Evolutionary conservation across 108 stramenopile species (phyloP).

Genomic region (Skeletonema potamos): DNA sequence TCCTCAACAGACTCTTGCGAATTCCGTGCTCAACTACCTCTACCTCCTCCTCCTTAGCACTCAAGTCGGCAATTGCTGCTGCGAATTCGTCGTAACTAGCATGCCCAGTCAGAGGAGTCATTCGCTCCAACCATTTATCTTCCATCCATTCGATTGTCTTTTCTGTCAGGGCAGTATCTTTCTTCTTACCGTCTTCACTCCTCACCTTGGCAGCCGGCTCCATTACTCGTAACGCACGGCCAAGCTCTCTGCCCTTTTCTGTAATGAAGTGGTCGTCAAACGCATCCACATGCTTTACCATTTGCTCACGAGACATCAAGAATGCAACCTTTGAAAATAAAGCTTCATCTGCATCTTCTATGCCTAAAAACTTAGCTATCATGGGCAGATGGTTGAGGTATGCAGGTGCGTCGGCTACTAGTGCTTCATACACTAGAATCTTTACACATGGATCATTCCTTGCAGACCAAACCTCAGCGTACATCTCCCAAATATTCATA

Average conservation of each 20-base stretch:
- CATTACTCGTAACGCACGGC: neutral
- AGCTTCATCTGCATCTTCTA: neutral
- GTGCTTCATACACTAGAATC: neutral
- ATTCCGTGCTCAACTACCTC: neutral
- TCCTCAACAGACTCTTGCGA: neutral
- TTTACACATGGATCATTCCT: neutral
- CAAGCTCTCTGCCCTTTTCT: neutral
- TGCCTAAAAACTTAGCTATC: neutral
- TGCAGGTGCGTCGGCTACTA: neutral
- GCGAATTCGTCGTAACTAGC: neutral
- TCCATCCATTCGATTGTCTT: constrained; percentile 1
- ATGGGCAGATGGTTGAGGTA: neutral
- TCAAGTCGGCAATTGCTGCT: neutral
- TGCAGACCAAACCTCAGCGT: neutral
- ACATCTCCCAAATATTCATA: neutral
- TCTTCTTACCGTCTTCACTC: neutral
- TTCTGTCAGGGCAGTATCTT: neutral
- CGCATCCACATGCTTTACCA: neutral
- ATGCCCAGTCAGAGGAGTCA: neutral
- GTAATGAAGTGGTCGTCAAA: neutral
- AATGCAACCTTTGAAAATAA: neutral
- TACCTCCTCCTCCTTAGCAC: neutral
- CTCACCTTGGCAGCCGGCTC: neutral
- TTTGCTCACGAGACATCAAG: neutral
- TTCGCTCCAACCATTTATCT: neutral